Conservation (phyloP, 192 early-diverging fungal genomes). For the Anaeromyces robustus region DNA sequence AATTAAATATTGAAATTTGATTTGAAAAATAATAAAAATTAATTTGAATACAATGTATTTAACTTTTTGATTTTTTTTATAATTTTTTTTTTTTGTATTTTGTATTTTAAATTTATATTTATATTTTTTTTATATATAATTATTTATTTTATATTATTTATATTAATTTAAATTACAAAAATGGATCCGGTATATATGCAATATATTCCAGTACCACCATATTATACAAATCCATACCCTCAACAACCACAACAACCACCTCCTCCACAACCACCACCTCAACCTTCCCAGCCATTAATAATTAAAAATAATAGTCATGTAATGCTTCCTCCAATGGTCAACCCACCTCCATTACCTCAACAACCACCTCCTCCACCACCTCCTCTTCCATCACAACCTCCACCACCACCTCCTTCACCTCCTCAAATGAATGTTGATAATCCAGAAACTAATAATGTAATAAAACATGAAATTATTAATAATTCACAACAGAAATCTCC, state of each 20-base stretch:
- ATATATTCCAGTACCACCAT: background rate
- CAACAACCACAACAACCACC: background rate
- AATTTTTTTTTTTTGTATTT: no score
- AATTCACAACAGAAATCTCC: background rate
- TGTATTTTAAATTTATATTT: no score
- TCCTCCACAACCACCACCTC: background rate
- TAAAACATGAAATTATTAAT: no score
- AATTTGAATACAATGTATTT: no score
- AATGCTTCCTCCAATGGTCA: background rate
- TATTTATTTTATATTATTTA: no score
- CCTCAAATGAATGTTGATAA: background rate
- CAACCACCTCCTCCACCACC: background rate
- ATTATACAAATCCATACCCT: background rate
- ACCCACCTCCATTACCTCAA: background rate
- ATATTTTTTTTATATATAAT: no score
- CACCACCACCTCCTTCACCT: background rate
- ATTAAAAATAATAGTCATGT: background rate
- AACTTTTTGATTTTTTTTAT: no score
- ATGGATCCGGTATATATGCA: background rate
- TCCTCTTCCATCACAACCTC: background rate
- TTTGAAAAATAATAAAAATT: no score
- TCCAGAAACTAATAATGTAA: no score
- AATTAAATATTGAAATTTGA: no score
- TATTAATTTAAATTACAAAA: no score
- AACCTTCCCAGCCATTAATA: background rate